Evolutionary conservation across 495 filamentous ascomycete genomes (phyloP), one percentile per base, ranked within the genome.

Genomic region (Beverwykella pulmonaria): DNA sequence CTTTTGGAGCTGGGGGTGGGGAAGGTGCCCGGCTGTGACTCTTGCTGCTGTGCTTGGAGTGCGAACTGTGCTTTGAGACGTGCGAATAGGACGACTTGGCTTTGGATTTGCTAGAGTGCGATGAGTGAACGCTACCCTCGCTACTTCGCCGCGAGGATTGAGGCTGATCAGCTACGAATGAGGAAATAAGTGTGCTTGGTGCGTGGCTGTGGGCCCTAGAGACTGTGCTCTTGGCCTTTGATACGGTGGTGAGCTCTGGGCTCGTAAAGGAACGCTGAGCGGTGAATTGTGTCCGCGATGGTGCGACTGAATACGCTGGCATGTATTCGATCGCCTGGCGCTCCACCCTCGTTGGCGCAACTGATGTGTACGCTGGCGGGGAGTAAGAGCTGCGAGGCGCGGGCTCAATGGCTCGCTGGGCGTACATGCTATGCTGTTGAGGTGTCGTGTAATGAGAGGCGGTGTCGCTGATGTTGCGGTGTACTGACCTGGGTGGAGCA

Each of bases 391-490:
- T 68, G 1, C 19, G 48, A 0, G 67, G 68, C 22, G 67, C 59
- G 8, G 63, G 56, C 58, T 68, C 67, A 56, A 73, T 73, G 27
- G 67, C 71, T 23, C 66, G 56, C 23, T 52, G 63, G 9, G 36
- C 49, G 26, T 63, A 64, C 6, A 41, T 56, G 36, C 55, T 47
- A 22, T 47, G 32, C 25, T 6, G 4, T 9, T 59, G 67, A 14
- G 69, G 57, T 17, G 60, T 32, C 30, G 27, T 12, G 36, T 69
- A 64, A 19, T 65, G 57, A 50, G 67, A 69, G 1, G 32, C 67
- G 27, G 61, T 63, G 47, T 70, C 67, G 68, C 62, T 68, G 62
- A 67, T 67, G 44, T 73, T 70, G 65, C 74, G 69, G 63, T 74
- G 74, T 30, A 67, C 20, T 3, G 63, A 47, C n/a, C 49, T 52